These are phyloP conservation scores for Graphilbum sp. DNA, from an alignment of 2,329 filamentous ascomycete species.

Conservation along the genomic window DNA sequence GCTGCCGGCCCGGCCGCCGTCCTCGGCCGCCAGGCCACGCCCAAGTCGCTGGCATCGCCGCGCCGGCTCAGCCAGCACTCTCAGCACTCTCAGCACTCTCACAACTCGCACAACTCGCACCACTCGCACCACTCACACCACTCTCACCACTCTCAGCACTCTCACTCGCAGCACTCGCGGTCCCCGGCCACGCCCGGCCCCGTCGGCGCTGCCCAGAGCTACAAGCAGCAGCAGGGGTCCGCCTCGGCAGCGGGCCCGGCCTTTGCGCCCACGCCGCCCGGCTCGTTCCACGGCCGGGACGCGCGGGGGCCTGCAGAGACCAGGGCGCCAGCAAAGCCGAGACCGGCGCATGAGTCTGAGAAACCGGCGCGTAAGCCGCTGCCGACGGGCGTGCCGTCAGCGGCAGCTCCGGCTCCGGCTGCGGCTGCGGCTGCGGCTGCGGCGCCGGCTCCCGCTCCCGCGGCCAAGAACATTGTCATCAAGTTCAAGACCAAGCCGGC, in stretches of 20 bases:
- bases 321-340: neutral
- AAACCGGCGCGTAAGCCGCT: slow-evolving; percentile 9
- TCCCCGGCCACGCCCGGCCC: neutral
- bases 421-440: neutral
- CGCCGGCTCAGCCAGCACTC: neutral
- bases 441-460: neutral
- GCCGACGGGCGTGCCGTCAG: slow-evolving; percentile 3
- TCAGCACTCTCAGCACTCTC: neutral
- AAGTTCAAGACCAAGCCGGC: slow-evolving; percentile 10
- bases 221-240: no score
- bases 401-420: neutral
- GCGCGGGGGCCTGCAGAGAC: neutral
- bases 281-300: neutral
- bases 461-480: slow-evolving; percentile 8
- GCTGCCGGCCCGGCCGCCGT: neutral
- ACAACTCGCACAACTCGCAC: neutral
- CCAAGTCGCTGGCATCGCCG: neutral
- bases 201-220: no score
- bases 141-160: no score
- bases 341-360: no score
- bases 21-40: neutral
- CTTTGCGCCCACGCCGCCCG: neutral
- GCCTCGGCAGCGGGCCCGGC: no score
- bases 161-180: neutral
- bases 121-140: no score